Evolutionary conservation across 2,329 filamentous ascomycete species (phyloP).

Genomic region (Cucurbitaria berberidis): DNA sequence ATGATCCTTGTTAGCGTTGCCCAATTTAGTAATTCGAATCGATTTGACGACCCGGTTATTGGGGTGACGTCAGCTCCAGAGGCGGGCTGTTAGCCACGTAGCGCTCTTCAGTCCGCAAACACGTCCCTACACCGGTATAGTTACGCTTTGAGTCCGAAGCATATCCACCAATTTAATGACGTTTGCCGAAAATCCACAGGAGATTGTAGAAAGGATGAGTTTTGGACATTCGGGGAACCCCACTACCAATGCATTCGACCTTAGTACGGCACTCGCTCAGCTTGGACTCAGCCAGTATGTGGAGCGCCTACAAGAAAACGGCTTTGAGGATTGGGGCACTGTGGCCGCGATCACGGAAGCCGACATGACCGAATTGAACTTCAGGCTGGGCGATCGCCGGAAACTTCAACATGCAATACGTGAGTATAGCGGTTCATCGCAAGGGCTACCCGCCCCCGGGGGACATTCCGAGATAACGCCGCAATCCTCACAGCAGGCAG

Average conservation of each 20-base stretch:
- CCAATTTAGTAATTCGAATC: too few relatives aligned
- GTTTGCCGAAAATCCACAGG: too few relatives aligned
- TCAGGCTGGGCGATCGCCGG: constrained; percentile 17
- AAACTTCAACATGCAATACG: constrained; percentile 22
- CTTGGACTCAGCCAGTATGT: constrained; percentile 9
- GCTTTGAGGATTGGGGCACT: constrained; percentile 18
- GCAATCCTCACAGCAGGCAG: constrained; percentile 2
- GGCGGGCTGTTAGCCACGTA: too few relatives aligned
- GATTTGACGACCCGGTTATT: too few relatives aligned
- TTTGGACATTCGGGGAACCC: neutral
- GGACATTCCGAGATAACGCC: constrained; percentile 15
- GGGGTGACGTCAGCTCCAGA: too few relatives aligned
- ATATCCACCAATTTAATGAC: too few relatives aligned
- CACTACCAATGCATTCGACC: neutral
- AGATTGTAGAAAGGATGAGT: neutral
- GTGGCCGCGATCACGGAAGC: constrained; percentile 16
- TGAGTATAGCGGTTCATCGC: constrained; percentile 11
- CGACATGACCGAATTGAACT: constrained; percentile 13
- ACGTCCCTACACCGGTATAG: too few relatives aligned
- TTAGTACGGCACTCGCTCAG: constrained; percentile 6
- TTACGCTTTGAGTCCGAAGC: too few relatives aligned
- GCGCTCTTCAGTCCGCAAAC: too few relatives aligned
- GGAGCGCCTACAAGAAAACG: constrained; percentile 11
- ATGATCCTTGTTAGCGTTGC: too few relatives aligned
- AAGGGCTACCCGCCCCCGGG: constrained; percentile 8